Evolutionary conservation across 148 eudicot species (phyloP), one percentile per base, ranked within the genome.

Genomic region (Rhododendron griersonianum): DNA sequence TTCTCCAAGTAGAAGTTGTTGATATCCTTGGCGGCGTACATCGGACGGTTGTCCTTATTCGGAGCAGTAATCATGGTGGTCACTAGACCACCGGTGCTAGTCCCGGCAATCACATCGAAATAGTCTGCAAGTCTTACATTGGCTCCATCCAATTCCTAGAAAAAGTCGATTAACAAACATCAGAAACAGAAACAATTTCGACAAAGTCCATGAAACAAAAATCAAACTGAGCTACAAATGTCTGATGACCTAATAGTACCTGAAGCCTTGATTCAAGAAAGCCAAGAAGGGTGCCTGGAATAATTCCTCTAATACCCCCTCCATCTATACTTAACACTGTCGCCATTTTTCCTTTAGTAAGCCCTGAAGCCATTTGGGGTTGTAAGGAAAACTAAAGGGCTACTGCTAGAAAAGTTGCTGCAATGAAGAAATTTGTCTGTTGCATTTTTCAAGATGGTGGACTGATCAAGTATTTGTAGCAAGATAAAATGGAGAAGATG

Each of bases 31-130:
- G 92, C 92, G 45, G 91, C 87, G 39, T 85, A 90, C 25, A 89
- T 50, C 39, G 92, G 92, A 3, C 87, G 85, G 47, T 84, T 87
- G 57, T 89, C 67, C 30, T 84, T 81, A 75, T 89, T 85, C 3
- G 92, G 90, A 19, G 92, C 88, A 3, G 92, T 44, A 23, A 90
- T 83, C 90, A 90, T 90, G 44, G 89, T 81, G 15, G 92, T 85
- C 3, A 90, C 80, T 28, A 90, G 87, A 8, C 45, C 45, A 41
- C 45, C 45, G 8, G 45, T 41, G 45, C 45, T 41, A 41, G 45
- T 41, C 6, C 45, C 45, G 1, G 45, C 45, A 41, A 41, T 41
- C 45, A 41, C 45, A 41, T 41, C 45, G 1, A 41, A 41, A 41
- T 41, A 41, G 45, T 41, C 45, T 41, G 45, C 45, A 41, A 41